These are phyloP conservation scores for Carpinus fangiana DNA, from an alignment of 306 rosid genomes.

Conservation along the genomic window DNA sequence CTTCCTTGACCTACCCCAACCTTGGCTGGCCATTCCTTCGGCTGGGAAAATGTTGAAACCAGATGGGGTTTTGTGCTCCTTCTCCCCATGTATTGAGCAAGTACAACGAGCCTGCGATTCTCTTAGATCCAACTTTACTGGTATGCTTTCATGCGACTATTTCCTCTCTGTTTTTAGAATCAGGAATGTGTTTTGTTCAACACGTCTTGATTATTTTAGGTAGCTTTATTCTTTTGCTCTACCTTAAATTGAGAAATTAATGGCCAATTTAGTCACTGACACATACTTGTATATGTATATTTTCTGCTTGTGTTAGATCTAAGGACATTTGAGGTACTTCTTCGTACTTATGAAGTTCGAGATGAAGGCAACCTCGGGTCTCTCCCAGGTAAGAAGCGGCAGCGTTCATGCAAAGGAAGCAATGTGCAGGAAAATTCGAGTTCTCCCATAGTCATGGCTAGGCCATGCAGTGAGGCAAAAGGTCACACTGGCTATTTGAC, in stretches of 20 bases:
- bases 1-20: constrained; percentile 91
- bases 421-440: constrained; percentile 30
- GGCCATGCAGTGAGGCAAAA: constrained; percentile 71
- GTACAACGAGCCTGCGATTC: constrained; percentile 70
- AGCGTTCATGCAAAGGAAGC: constrained; percentile 51
- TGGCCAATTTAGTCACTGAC: constrained; percentile 16
- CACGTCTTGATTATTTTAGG: background rate
- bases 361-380: constrained; percentile 42
- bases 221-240: background rate
- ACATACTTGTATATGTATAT: background rate
- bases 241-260: background rate
- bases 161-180: background rate
- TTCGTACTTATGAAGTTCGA: constrained; percentile 69
- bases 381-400: constrained; percentile 71
- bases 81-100: constrained; percentile 86
- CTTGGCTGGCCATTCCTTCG: constrained; percentile 87
- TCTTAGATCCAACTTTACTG: constrained; percentile 61
- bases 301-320: constrained; percentile 49
- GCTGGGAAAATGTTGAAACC: constrained; percentile 68
- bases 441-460: constrained; percentile 59
- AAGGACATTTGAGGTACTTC: constrained; percentile 85
- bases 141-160: constrained; percentile 31
- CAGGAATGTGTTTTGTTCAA: background rate
- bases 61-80: constrained; percentile 75
- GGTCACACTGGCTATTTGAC: constrained; percentile 96